Evolutionary conservation across 1,284 basidiomycete species (phyloP), one percentile per base, ranked within the genome.

Genomic region (Moesziomyces parantarcticus): DNA sequence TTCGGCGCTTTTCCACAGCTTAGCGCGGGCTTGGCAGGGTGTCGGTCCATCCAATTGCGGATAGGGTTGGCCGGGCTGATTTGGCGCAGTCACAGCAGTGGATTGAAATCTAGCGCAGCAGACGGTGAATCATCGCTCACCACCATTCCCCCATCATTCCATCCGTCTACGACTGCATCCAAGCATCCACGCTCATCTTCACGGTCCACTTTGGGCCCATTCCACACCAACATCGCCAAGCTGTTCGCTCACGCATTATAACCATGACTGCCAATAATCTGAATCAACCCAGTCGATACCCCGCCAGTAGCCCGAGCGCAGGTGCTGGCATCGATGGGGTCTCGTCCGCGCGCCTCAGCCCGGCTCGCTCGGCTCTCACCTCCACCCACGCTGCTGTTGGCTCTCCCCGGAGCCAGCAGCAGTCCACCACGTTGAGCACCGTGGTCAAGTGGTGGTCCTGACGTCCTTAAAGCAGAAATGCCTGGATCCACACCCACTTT

Each of bases 361-460:
- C 32, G 3, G 48, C 48, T 18, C 21, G 10, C 26, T 34, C 36
- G 16, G 26, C 34, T 32, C 29, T 5, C 43, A 25, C 26, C 58
- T 49, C 40, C 32, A 21, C 21, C 26, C 18, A 43, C 49, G 44
- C 51, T 54, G 61, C 65, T 62, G 71, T 51, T 69, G 65, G 55
- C 65, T 73, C 60, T 39, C 46, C 58, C 44, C 52, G 62, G 22
- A 50, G 55, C 58, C 57, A 66, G 60, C 67, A 71, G 67, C 66
- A 73, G 62, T 64, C 61, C 26, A 66, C 75, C 68, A 69, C 75
- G 59, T 62, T 73, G 63, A 62, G 66, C 71, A 60, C 71, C 51
- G 71, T 74, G 63, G 75, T 76, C 58, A 76, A 73, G 67, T 76
- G 75, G 75, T 76, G 75, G 71, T 57, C 66, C 66, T 76, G 71